These are phyloP conservation scores for Chaetothyriales sp. DNA, from an alignment of 2,329 filamentous ascomycete genomes.

Conservation along the genomic window DNA sequence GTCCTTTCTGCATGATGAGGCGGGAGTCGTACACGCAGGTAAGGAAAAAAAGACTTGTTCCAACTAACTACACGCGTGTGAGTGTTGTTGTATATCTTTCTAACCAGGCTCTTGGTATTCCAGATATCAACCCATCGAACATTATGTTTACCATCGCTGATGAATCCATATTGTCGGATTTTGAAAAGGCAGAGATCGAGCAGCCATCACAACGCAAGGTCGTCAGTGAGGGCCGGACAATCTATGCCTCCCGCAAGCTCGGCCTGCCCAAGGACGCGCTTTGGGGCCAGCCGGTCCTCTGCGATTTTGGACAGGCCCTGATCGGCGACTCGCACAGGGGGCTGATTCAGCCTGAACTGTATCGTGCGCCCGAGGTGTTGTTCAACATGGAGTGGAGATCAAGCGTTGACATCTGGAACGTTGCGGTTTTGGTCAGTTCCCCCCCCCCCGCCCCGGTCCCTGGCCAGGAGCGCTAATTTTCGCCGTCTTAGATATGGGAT, in stretches of 20 bases:
- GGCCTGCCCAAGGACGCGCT: slow-evolving; percentile 6
- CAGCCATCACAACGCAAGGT: slow-evolving; percentile 17
- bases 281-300: slow-evolving; percentile 16
- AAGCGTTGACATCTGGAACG: slow-evolving; percentile 20
- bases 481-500: neutral
- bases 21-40: slow-evolving; percentile 1
- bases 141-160: slow-evolving; percentile 21
- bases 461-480: no score
- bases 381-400: slow-evolving; percentile 19
- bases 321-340: slow-evolving; percentile 11
- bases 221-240: slow-evolving; percentile 15
- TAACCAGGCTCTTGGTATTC: no score
- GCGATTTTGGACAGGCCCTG: slow-evolving; percentile 20
- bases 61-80: no score
- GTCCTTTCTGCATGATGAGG: slow-evolving; percentile 3
- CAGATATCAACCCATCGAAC: slow-evolving; percentile 22
- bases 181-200: slow-evolving; percentile 19
- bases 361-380: slow-evolving; percentile 21
- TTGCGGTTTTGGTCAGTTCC: slow-evolving; percentile 18
- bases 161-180: slow-evolving; percentile 17
- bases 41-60: no score
- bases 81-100: no score
- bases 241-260: slow-evolving; percentile 18
- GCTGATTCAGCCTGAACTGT: slow-evolving; percentile 19
- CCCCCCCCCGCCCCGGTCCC: no score